Evolutionary conservation across 2,329 filamentous ascomycete genomes (phyloP).

Genomic region (Aureobasidium melanogenum): DNA sequence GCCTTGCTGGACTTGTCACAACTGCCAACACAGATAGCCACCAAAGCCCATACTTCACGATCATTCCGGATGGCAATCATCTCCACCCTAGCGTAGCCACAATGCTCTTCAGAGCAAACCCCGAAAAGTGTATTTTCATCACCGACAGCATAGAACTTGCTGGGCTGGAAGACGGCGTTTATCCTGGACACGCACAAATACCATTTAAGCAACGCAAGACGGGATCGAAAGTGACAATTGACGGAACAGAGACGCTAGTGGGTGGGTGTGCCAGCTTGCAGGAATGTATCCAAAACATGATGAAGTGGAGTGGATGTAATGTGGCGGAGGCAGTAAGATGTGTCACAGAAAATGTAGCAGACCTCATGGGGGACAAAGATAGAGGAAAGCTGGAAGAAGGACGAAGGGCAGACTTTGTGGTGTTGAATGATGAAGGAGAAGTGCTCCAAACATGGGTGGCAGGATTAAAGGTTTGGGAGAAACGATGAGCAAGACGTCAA

Average conservation of each 20-base stretch:
- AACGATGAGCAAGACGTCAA: neutral
- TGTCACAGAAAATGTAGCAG: conserved; percentile 43
- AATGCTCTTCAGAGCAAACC: conserved; percentile 40
- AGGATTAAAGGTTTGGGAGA: conserved; percentile 40
- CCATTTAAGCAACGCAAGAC: conserved; percentile 40
- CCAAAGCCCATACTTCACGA: conserved; percentile 38
- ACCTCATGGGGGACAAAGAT: conserved; percentile 39
- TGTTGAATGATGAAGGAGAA: conserved; percentile 37
- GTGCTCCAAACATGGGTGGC: conserved; percentile 44
- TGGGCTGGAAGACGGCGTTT: conserved; percentile 41
- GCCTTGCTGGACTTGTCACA: conserved; percentile 38
- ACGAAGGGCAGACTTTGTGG: conserved; percentile 40
- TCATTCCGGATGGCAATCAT: conserved; percentile 48
- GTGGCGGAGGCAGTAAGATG: conserved; percentile 41
- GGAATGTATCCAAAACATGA: conserved; percentile 42
- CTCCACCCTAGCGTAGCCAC: conserved; percentile 42
- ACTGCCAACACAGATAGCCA: conserved; percentile 17
- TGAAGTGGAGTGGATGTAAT: conserved; percentile 37
- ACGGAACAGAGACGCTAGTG: conserved; percentile 45
- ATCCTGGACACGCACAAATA: conserved; percentile 46
- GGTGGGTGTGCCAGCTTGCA: conserved; percentile 45
- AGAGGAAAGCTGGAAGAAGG: conserved; percentile 38
- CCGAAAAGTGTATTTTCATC: conserved; percentile 41
- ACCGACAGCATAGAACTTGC: conserved; percentile 49
- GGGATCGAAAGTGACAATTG: conserved; percentile 42